Evolutionary conservation across 139 green algal genomes (phyloP).

Genomic region (Micromonas commoda): DNA sequence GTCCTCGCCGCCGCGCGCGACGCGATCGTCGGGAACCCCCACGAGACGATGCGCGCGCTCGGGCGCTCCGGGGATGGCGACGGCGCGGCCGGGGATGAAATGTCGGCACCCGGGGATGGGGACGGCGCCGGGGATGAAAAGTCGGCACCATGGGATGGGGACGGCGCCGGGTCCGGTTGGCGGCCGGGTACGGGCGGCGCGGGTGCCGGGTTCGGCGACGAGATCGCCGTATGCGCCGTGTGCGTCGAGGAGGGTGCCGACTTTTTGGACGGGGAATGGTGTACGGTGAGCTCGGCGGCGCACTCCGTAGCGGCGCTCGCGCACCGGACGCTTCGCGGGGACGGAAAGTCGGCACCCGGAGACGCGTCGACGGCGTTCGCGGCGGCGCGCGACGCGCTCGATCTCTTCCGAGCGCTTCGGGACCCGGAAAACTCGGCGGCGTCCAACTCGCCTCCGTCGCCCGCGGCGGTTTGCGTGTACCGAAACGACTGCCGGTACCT

Average conservation of each 20-base stretch:
- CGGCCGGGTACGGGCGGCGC: not conserved
- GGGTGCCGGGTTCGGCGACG: not conserved
- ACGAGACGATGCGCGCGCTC: not conserved
- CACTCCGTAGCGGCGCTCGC: not conserved
- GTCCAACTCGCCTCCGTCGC: not conserved
- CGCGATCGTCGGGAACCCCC: not conserved
- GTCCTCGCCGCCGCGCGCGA: not conserved
- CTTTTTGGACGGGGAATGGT: not conserved
- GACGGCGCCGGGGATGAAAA: not conserved
- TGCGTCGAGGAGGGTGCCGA: not conserved
- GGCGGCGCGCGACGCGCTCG: not conserved
- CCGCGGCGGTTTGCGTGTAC: constrained; percentile 4
- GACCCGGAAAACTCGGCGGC: too few species aligned
- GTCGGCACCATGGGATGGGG: not conserved
- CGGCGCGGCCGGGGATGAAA: not conserved
- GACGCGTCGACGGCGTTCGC: not conserved
- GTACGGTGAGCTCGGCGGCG: not conserved
- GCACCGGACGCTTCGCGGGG: not conserved
- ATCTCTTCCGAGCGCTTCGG: not conserved
- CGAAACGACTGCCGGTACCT: constrained; percentile 6
- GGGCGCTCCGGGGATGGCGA: not conserved
- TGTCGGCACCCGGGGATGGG: not conserved
- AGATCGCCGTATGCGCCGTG: not conserved
- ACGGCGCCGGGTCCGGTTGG: not conserved
- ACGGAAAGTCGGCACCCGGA: too few species aligned